These are phyloP conservation scores for Aureobasidium mangrovei DNA, from an alignment of 2,329 filamentous ascomycete species.

Conservation along the genomic window DNA sequence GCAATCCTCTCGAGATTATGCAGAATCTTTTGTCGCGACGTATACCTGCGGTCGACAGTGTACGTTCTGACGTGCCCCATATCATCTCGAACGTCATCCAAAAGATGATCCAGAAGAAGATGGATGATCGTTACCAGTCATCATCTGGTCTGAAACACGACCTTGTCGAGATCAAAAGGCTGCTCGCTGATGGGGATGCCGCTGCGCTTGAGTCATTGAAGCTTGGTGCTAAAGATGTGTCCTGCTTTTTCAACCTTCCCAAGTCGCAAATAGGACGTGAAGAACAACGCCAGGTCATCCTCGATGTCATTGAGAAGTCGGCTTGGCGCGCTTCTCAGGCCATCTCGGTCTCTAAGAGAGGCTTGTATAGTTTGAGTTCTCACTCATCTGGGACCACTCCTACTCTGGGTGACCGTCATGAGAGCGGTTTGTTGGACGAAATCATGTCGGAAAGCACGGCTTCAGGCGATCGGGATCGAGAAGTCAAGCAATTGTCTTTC, in stretches of 20 bases:
- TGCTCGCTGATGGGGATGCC: constrained; percentile 67
- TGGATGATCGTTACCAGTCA: constrained; percentile 82
- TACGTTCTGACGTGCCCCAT: constrained; percentile 76
- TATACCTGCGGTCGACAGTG: constrained; percentile 65
- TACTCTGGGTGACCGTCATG: constrained; percentile 23
- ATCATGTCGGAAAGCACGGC: constrained; percentile 36
- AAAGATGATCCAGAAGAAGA: constrained; percentile 84
- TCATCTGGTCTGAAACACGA: constrained; percentile 80
- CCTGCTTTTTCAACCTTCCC: constrained; percentile 84
- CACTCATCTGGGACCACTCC: constrained; percentile 19
- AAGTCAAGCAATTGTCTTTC: background rate
- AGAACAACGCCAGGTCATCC: constrained; percentile 59
- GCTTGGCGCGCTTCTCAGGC: constrained; percentile 50
- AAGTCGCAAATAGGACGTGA: constrained; percentile 71
- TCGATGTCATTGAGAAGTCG: constrained; percentile 68
- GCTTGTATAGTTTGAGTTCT: constrained; percentile 44
- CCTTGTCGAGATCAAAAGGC: constrained; percentile 61
- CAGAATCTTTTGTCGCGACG: constrained; percentile 77
- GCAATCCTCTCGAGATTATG: constrained; percentile 78
- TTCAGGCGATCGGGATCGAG: constrained; percentile 11
- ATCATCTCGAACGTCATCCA: constrained; percentile 74
- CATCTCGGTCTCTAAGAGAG: constrained; percentile 29
- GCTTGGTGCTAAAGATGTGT: constrained; percentile 77
- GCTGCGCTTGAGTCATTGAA: constrained; percentile 62
- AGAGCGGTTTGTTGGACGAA: constrained; percentile 31